Evolutionary conservation across 805 yeast species (phyloP).

Genomic region (Saccharomycopsis fermentans): DNA sequence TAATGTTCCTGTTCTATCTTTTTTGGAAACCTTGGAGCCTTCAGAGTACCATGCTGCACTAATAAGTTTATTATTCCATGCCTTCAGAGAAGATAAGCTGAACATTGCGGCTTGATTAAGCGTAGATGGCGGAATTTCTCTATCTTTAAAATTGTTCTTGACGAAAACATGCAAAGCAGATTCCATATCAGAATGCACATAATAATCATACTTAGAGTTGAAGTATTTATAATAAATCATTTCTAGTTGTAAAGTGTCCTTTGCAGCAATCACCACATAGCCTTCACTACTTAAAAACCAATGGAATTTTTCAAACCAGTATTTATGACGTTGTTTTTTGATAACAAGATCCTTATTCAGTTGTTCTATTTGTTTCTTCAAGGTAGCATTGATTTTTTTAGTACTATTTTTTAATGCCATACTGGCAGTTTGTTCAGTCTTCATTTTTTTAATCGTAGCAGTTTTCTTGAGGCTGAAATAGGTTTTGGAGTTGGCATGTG

Average conservation of each 20-base stretch:
- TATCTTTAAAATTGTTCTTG: constrained; percentile 65
- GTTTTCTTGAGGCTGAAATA: constrained; percentile 70
- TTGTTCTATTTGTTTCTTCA: constrained; percentile 51
- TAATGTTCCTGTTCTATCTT: constrained; percentile 52
- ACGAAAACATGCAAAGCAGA: constrained; percentile 70
- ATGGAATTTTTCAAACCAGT: constrained; percentile 87
- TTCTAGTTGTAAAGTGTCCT: constrained; percentile 71
- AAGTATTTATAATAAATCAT: constrained; percentile 71
- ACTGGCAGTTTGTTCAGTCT: constrained; percentile 67
- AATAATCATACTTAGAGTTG: constrained; percentile 54
- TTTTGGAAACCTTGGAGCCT: constrained; percentile 59
- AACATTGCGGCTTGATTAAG: constrained; percentile 83
- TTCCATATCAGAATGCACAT: constrained; percentile 65
- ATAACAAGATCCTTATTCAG: constrained; percentile 40
- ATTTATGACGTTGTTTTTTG: constrained; percentile 57
- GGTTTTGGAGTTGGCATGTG: constrained; percentile 79
- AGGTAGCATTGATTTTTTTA: constrained; percentile 60
- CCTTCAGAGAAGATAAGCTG: constrained; percentile 70
- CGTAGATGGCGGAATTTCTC: constrained; percentile 74
- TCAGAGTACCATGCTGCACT: constrained; percentile 81
- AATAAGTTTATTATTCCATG: constrained; percentile 82
- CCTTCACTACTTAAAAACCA: constrained; percentile 95
- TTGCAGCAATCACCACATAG: constrained; percentile 76
- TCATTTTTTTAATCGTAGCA: constrained; percentile 68
- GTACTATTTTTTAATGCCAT: constrained; percentile 80